phyloP scores from a whole-genome alignment of 2,329 filamentous ascomycete genomes.

The Alternaria consortialis region DNA sequence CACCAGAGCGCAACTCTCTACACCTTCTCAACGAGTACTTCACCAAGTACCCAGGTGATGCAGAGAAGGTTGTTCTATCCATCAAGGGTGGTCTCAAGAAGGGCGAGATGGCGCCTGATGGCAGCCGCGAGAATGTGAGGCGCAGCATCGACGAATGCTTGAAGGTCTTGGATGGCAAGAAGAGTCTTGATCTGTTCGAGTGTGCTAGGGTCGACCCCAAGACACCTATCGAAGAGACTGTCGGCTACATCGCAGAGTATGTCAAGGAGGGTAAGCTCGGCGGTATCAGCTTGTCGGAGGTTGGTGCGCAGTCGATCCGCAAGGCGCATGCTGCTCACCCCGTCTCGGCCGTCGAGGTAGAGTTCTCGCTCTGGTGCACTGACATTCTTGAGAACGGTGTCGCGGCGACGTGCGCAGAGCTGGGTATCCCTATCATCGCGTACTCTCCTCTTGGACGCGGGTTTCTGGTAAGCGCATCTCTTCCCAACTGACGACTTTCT shows the following conservation, averaged over 20 bases:
- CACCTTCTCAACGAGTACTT: slow-evolving; percentile 62
- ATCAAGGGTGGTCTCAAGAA: slow-evolving; percentile 59
- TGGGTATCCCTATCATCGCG: slow-evolving; percentile 72
- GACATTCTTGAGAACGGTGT: slow-evolving; percentile 68
- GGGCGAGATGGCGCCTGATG: slow-evolving; percentile 51
- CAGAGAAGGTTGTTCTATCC: slow-evolving; percentile 60
- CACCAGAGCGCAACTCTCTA: slow-evolving; percentile 57
- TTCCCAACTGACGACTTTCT: background rate
- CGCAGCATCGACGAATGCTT: slow-evolving; percentile 59
- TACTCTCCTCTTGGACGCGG: slow-evolving; percentile 76
- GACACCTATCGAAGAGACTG: slow-evolving; percentile 56
- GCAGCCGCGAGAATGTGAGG: slow-evolving; percentile 52
- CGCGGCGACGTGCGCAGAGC: slow-evolving; percentile 65
- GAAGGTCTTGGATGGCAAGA: slow-evolving; percentile 56
- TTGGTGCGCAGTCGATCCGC: slow-evolving; percentile 56
- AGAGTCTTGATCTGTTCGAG: slow-evolving; percentile 61
- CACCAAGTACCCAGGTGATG: slow-evolving; percentile 60
- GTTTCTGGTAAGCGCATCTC: slow-evolving; percentile 53
- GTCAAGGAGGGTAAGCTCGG: slow-evolving; percentile 56
- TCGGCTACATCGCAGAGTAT: slow-evolving; percentile 52
- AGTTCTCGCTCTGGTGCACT: slow-evolving; percentile 66
- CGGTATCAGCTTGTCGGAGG: slow-evolving; percentile 58
- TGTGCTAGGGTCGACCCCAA: slow-evolving; percentile 56
- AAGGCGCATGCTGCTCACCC: slow-evolving; percentile 63
- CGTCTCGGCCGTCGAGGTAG: slow-evolving; percentile 68